Evolutionary conservation across 345 rosid genomes (phyloP), one percentile per base, ranked within the genome.

Genomic region (Eutrema yunnanense): DNA sequence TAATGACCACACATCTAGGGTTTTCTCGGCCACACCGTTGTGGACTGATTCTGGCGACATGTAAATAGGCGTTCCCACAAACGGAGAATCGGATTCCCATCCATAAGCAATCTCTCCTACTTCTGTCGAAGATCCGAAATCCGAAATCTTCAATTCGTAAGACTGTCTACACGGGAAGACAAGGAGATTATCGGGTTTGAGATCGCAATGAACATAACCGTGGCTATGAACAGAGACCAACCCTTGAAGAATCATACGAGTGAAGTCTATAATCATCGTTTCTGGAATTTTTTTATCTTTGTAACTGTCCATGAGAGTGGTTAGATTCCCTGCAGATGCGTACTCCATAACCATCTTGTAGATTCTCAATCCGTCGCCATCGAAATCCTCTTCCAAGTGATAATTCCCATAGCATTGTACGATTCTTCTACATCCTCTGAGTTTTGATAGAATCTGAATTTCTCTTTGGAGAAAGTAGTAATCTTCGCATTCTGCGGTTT

Each of bases 11-110:
- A 76, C 2, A 69, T 76, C 75, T 32, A 76, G 29, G 26, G 51
- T 6, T 38, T n/a, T 43, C 65, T 36, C 70, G 1, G 49, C 69
- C 6, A 54, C 16, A 13, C 56, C 67, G 4, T 46, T 42, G 2
- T 62, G 64, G 4, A 68, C 69, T 7, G 79, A 75, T 5, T 75
- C 79, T 0, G 74, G 79, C 2, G 79, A 75, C 79, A 75, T 75
- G 19, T 69, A 69, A 1, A 44, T 4, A 44, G 57, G 74, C 0
- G 79, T 14, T 34, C 70, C 79, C 2, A 52, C 32, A 70, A 69
- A 68, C 7, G 73, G 79, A 33, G 13, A 12, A 16, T 67, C 62
- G 6, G 6, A 4, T 30, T 22, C 50, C 72, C 13, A 49, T 4
- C 8, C 1, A 7, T 49, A 27, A 9, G 47, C 30, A 4, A 10